phyloP scores from a whole-genome alignment of 805 yeast genomes.

The Millerozyma miso region DNA sequence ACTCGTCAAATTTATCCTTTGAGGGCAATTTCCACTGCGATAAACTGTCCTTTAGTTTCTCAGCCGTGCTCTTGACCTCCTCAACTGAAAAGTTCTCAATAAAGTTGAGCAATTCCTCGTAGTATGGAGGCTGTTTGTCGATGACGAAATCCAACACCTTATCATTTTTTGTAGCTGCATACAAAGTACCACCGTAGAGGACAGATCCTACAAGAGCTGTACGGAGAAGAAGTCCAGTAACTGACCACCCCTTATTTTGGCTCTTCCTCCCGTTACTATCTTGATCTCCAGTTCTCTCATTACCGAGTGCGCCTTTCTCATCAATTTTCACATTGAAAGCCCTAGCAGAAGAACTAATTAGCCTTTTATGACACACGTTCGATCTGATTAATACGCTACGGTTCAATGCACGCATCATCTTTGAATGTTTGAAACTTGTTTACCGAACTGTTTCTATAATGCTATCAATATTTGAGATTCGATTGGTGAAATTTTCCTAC shows the following conservation, averaged over 20 bases:
- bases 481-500: conserved; percentile 1
- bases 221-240: conserved; percentile 27
- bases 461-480: background rate
- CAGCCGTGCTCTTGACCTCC: conserved; percentile 22
- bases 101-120: conserved; percentile 36
- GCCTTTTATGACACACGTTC: background rate
- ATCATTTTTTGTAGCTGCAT: conserved; percentile 40
- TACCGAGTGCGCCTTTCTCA: background rate
- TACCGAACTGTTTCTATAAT: background rate
- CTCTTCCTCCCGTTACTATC: conserved; percentile 2
- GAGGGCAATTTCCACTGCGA: conserved; percentile 24
- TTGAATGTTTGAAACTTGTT: background rate
- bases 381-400: background rate
- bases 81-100: conserved; percentile 33
- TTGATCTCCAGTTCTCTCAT: background rate
- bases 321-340: background rate
- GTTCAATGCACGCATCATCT: background rate
- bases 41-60: conserved; percentile 13
- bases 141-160: conserved; percentile 41
- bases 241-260: conserved; percentile 26
- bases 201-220: conserved; percentile 23
- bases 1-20: conserved; percentile 26
- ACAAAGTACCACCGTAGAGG: conserved; percentile 37
- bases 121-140: conserved; percentile 40
- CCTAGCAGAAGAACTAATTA: background rate